Evolutionary conservation across 2,329 filamentous ascomycete genomes (phyloP).

Genomic region (Calonectria pteridis): DNA sequence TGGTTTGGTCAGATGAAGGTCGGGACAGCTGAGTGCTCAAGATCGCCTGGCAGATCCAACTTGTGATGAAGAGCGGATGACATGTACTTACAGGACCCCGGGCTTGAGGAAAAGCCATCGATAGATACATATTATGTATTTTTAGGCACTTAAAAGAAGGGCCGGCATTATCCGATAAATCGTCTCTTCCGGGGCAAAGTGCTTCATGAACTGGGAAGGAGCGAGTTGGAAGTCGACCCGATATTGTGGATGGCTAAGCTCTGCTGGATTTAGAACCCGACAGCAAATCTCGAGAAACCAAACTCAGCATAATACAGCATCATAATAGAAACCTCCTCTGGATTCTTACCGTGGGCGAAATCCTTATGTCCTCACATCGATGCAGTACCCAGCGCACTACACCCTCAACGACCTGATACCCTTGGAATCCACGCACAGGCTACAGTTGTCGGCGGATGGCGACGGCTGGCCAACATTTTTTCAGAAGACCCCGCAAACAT

Average conservation of each 20-base stretch:
- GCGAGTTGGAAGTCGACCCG: neutral
- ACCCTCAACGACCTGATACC: too few relatives aligned
- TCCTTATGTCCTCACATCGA: too few relatives aligned
- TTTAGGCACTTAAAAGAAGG: neutral
- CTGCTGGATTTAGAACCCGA: too few relatives aligned
- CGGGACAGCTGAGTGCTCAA: neutral
- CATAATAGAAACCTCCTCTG: too few relatives aligned
- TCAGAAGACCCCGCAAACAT: neutral
- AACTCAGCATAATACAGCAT: too few relatives aligned
- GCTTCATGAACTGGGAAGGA: neutral
- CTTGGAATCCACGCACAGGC: too few relatives aligned
- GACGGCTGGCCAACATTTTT: neutral
- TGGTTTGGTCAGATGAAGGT: neutral
- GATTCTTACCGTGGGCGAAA: too few relatives aligned
- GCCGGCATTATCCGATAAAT: neutral
- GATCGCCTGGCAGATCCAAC: neutral
- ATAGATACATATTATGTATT: neutral
- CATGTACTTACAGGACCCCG: neutral
- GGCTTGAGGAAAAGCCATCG: neutral
- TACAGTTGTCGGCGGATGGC: neutral
- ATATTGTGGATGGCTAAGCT: neutral
- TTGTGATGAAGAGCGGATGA: neutral
- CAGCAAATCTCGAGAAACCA: too few relatives aligned
- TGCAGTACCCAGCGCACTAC: too few relatives aligned
- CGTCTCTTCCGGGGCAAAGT: neutral